Base-by-base conservation (phyloP, 2,329 filamentous ascomycete species). In the Rutstroemia sydowiana region DNA sequence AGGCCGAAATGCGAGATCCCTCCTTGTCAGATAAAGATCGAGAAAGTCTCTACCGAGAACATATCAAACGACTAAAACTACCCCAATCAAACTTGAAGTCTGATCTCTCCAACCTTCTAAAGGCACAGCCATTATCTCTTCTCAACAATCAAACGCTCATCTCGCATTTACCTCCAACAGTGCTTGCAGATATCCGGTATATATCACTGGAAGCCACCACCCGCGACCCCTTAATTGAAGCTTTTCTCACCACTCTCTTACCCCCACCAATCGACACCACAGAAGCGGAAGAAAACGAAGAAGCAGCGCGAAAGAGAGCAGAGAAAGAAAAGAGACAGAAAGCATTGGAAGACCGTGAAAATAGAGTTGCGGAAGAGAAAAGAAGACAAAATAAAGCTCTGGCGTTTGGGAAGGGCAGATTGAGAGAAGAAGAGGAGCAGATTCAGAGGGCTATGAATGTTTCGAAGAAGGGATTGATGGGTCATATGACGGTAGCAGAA, bases 41-140 rank as follows among this genome's bases (percentile, higher is more conserved):
- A 31, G 88, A 95, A 65, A 90, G 86, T 69, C 74, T 81, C 48
- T 95, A 92, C 65, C 78, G 88, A 51, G 88, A 93, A 53, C 81
- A 88, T 62, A 74, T 89, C 58, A 76, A 72, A 55, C 74, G 84
- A 7, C 69, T 90, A 16, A 83, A 87, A 64, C 73, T 87, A 61
- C 76, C 85, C 0, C 76, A 78, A 47, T 73, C 81, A 0, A 79
- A 79, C 4, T 77, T 85, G 28, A 90, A 87, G 65, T 75, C 81
- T 3, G 87, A 92, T 60, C 72, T 93, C 5, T 77, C 77, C 10
- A 73, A 74, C 4, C 69, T 92, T 7, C 73, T 93, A 13, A 82
- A 80, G 58, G 71, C 76, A 5, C 73, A 85, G 39, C 78, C 86
- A 0, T 62, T 75, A 4, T 72, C 74, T 2, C 60, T 72, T 2